Percentiles rank a stretch among this genome's conserved stretches.
These are phyloP conservation scores for Ustilago tritici DNA, from an alignment of 1,284 basidiomycete species.

Conservation along the genomic window DNA sequence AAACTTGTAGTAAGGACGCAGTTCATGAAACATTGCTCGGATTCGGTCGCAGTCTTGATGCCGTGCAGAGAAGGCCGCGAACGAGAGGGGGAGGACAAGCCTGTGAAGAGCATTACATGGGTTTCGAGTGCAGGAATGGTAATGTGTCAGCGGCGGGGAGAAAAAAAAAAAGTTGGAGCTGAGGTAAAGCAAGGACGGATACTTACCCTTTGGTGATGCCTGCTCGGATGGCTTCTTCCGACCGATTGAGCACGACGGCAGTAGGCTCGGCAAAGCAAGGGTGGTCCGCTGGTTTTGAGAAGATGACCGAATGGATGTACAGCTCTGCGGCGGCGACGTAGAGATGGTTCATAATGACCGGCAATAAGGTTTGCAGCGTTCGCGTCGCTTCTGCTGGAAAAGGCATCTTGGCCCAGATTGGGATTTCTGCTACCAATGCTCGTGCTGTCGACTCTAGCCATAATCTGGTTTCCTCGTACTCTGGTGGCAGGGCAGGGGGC, in stretches of 20 bases:
- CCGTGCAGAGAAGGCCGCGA: conserved; percentile 40
- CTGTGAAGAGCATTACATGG: conserved; percentile 1
- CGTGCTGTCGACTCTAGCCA: conserved; percentile 48
- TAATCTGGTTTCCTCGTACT: conserved; percentile 46
- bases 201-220: conserved; percentile 45
- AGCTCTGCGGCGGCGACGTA: conserved; percentile 48
- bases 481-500: conserved; percentile 34
- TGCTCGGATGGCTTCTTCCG: conserved; percentile 42
- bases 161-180: not conserved
- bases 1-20: conserved; percentile 51
- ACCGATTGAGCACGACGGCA: conserved; percentile 35
- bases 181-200: not conserved
- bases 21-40: conserved; percentile 38
- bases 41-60: conserved; percentile 36
- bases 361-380: conserved; percentile 32
- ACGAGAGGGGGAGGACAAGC: conserved; percentile 37
- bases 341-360: conserved; percentile 45
- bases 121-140: too few relatives aligned
- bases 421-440: conserved; percentile 41
- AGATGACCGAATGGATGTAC: conserved; percentile 50
- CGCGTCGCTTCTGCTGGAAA: conserved; percentile 36
- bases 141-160: not conserved
- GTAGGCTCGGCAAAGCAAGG: conserved; percentile 40
- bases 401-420: conserved; percentile 44
- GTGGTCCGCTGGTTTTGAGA: conserved; percentile 45